Evolutionary conservation across 352 stramenopile species (phyloP), one percentile per base, ranked within the genome.

Genomic region (Phytophthora pisi): DNA sequence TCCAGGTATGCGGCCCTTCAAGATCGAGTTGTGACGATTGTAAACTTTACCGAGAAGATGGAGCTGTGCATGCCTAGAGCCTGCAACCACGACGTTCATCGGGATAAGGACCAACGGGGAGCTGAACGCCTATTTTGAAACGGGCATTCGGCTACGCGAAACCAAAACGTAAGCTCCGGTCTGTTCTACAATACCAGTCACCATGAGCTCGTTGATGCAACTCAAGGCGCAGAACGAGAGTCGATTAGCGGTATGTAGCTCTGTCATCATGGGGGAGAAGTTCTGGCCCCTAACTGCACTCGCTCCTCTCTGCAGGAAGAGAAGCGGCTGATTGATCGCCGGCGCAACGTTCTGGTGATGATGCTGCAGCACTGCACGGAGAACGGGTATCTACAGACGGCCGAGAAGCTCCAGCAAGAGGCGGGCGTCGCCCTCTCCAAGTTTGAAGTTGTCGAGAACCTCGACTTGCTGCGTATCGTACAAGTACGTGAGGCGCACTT

Each of bases 361-460:
- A 86, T 94, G 60, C 58, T 94, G 51, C 86, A 96, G 55, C 92
- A 96, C 52, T 95, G 91, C 55, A 68, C 83, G 16, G 90, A 97
- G 67, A 90, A 91, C 31, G 90, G 90, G 3, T 97, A 97, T 61
- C 57, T 95, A 2, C 73, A 91, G 42, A 92, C 90, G 2, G 89
- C 91, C 0, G 91, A 97, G 67, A 84, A 84, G 51, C 76, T 97
- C 7, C 89, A 97, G 47, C 86, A 95, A 61, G 91, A 97, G 53
- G 86, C 86, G 31, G 90, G 90, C 24, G 74, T 93, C 4, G 79
- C 85, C 42, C 81, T 97, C 30, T 89, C 81, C 56, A 96, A 96
- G 66, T 97, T 97, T 53, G 88, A 97, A 61, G 84, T 96, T 18
- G 92, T 96, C 16, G 93, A 98, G 66, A 98, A 98, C 70, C 81